Base-by-base conservation (phyloP, 208 protist species). In the Hexamita inflata region DNA sequence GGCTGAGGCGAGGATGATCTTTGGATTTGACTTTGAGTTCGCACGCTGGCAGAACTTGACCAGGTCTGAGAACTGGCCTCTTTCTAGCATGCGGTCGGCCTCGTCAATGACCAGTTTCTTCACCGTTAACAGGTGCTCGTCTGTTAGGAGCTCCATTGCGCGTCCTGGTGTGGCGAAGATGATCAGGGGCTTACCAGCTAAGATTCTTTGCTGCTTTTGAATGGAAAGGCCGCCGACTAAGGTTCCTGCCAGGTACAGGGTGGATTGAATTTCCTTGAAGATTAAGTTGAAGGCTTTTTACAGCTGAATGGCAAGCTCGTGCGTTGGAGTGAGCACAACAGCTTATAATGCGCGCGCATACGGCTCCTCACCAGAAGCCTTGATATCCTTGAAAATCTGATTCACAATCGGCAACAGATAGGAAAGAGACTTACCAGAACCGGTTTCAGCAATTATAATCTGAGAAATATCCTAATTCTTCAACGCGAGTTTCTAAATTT, bases 41-140 rank as follows among this genome's bases (percentile, higher is more conserved):
- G 19, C 4, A 53, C 19, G 15, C 11, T 45, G 15, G 7, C 9
- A 13, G 11, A 70, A 40, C 30, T 70, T 38, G 2, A 70, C 38
- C 9, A 70, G 35, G 11, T 70, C 64, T 45, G n/a, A 2, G n/a
- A 70, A 70, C 2, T 45, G 40, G 4, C 64, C 64, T 38, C 42
- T 45, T 38, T 70, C 30, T 49, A 70, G n/a, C 35, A 70, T 24
- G 4, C n/a, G 2, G n/a, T 70, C 64, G 24, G 64, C n/a, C 64
- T 70, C 64, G n/a, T 70, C 64, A 11, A 70, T 70, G 4, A 70
- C 64, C 4, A 70, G 2, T 49, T 34, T 70, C 9, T 70, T 38
- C n/a, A n/a, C n/a, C 9, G 11, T 38, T 24, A 70, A 32, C 32
- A 13, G 7, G 9, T 4, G 11, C 11, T 11, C 2, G 35, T 70